phyloP scores from a whole-genome alignment of 75 land plant species.

The Cryptomeria japonica region DNA sequence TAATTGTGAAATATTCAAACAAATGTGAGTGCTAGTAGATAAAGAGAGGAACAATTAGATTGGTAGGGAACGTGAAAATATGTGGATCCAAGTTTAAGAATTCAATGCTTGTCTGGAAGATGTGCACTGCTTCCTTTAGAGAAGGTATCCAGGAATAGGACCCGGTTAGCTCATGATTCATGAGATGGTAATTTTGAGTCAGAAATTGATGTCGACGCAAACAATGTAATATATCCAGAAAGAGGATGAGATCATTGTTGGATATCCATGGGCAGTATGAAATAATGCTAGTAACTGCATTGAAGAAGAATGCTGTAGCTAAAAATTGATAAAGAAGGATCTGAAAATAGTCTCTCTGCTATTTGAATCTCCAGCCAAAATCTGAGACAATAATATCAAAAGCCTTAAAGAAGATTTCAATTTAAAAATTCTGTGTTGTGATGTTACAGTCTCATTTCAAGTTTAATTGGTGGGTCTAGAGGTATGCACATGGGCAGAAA shows the following conservation, averaged over 20 bases:
- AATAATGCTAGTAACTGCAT: slow-evolving; percentile 50
- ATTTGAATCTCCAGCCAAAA: slow-evolving; percentile 47
- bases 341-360: slow-evolving; percentile 57
- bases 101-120: background rate
- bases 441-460: no score
- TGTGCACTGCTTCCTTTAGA: background rate
- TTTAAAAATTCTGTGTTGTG: no score
- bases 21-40: background rate
- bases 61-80: background rate
- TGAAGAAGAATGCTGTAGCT: slow-evolving; percentile 50
- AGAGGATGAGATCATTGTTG: slow-evolving; percentile 15
- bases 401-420: slow-evolving; percentile 50
- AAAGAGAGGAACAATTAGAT: background rate
- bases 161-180: background rate
- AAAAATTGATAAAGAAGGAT: slow-evolving; percentile 66
- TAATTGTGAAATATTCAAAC: background rate
- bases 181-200: background rate
- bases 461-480: no score
- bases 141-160: background rate
- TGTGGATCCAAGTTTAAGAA: background rate
- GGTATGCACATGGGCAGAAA: no score
- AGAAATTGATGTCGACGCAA: slow-evolving; percentile 30
- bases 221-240: slow-evolving; percentile 18
- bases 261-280: slow-evolving; percentile 57
- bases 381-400: slow-evolving; percentile 57